Percentiles rank a stretch among this genome's conserved stretches.
These are phyloP conservation scores for Trapa bicornis DNA, from an alignment of 345 rosid genomes.

Conservation along the genomic window DNA sequence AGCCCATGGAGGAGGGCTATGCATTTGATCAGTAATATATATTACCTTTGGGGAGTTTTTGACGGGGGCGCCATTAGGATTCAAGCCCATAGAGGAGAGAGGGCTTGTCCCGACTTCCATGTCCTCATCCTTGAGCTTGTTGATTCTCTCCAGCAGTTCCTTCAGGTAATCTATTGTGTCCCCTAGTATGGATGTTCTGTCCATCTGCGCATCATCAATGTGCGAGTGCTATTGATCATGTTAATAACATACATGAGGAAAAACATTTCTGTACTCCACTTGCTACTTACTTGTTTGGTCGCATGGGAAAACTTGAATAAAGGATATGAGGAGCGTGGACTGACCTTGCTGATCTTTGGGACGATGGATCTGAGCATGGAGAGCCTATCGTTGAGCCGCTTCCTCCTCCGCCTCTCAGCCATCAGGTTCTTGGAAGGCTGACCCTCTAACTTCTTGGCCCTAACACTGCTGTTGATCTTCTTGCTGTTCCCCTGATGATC, in stretches of 20 bases:
- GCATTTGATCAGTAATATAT: too few relatives aligned
- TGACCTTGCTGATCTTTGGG: slow-evolving; percentile 36
- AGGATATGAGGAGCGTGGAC: too few relatives aligned
- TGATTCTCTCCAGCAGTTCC: slow-evolving; percentile 55
- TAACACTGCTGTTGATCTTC: background rate
- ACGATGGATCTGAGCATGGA: slow-evolving; percentile 33
- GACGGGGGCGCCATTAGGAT: slow-evolving; percentile 38
- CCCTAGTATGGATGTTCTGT: slow-evolving; percentile 39
- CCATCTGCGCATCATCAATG: slow-evolving; percentile 23
- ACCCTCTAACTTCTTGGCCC: slow-evolving; percentile 20
- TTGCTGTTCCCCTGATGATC: background rate
- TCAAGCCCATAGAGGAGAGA: slow-evolving; percentile 19
- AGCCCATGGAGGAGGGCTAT: too few relatives aligned
- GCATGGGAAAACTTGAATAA: too few relatives aligned
- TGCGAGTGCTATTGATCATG: background rate
- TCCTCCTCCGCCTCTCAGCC: slow-evolving; percentile 33
- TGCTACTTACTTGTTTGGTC: too few relatives aligned
- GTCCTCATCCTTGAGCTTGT: slow-evolving; percentile 39
- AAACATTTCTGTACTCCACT: too few relatives aligned
- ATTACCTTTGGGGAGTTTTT: slow-evolving; percentile 86
- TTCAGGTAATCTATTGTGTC: slow-evolving; percentile 44
- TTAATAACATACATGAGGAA: background rate
- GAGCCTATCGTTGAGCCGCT: slow-evolving; percentile 25
- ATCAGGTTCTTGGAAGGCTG: slow-evolving; percentile 31
- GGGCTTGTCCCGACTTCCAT: slow-evolving; percentile 24